Evolutionary conservation across 805 yeast species (phyloP).

Genomic region (Candida quercuum): DNA sequence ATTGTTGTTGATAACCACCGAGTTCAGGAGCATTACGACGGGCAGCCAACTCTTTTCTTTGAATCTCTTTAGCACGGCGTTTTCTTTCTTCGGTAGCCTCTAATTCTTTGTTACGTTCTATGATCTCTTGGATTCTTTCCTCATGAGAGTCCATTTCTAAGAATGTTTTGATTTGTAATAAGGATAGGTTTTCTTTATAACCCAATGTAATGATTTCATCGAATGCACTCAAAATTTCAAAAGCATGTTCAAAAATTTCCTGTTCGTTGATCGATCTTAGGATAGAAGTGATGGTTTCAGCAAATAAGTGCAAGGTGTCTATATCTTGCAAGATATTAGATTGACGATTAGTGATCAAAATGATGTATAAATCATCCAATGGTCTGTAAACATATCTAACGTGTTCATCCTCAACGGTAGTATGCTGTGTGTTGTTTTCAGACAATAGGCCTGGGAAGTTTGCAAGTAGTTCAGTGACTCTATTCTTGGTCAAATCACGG

Average conservation of each 20-base stretch:
- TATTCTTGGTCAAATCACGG: constrained; percentile 74
- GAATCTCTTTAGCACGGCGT: constrained; percentile 88
- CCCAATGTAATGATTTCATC: constrained; percentile 92
- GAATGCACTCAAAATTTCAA: constrained; percentile 85
- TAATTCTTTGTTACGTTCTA: constrained; percentile 91
- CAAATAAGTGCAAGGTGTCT: constrained; percentile 81
- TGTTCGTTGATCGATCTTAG: constrained; percentile 71
- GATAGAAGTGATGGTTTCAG: constrained; percentile 73
- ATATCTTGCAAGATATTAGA: constrained; percentile 93
- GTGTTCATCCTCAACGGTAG: constrained; percentile 87
- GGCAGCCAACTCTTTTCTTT: constrained; percentile 63
- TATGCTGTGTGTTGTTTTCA: constrained; percentile 71
- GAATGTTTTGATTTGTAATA: constrained; percentile 80
- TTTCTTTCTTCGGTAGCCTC: constrained; percentile 97
- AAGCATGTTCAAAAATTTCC: constrained; percentile 78
- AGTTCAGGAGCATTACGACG: constrained; percentile 37
- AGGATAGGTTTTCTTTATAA: constrained; percentile 78
- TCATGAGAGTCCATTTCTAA: constrained; percentile 98
- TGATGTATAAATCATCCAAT: constrained; percentile 86
- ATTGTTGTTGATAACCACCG: constrained; percentile 6
- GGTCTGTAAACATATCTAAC: constrained; percentile 96
- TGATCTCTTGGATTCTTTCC: constrained; percentile 96
- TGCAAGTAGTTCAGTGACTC: constrained; percentile 80
- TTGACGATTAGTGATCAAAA: constrained; percentile 83
- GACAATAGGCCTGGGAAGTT: constrained; percentile 78